Conservation (phyloP, 2,329 filamentous ascomycete genomes). For the Cladosporium austrohemisphaericum region DNA sequence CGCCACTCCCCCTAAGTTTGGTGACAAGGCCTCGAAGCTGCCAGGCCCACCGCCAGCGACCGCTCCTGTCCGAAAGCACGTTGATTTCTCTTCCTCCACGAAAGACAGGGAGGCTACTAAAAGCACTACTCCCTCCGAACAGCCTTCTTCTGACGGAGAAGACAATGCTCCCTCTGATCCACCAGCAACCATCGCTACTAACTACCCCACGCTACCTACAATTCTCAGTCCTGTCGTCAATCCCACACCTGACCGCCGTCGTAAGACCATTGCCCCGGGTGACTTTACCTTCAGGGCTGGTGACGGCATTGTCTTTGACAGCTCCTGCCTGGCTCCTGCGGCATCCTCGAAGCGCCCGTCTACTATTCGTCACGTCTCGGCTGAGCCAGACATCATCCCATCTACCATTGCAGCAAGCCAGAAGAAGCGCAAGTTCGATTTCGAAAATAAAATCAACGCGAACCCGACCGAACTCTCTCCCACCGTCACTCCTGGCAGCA, state of each 20-base stretch:
- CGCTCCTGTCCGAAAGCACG: constrained; percentile 71
- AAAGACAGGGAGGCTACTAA: constrained; percentile 29
- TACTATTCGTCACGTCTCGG: constrained; percentile 44
- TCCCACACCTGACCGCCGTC: constrained; percentile 32
- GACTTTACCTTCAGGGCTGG: constrained; percentile 50
- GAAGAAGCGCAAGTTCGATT: constrained; percentile 45
- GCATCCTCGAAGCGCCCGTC: constrained; percentile 32
- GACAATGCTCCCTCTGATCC: constrained; percentile 9
- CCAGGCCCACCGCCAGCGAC: constrained; percentile 51
- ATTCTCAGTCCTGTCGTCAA: constrained; percentile 24
- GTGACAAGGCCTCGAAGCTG: constrained; percentile 19
- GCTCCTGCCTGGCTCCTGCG: constrained; percentile 28
- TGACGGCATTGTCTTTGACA: constrained; percentile 43
- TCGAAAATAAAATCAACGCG: constrained; percentile 34
- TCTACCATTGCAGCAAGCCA: constrained; percentile 37
- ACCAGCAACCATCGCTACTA: constrained; percentile 13
- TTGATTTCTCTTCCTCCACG: constrained; percentile 70
- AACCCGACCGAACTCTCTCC: constrained; percentile 19
- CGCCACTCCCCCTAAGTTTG: constrained; percentile 38
- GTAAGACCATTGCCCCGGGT: constrained; percentile 35
- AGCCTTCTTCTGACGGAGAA: constrained; percentile 7
- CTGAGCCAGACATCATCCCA: constrained; percentile 25
- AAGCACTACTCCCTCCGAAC: constrained; percentile 23
- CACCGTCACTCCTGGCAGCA: constrained; percentile 25
- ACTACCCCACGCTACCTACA: constrained; percentile 21